Evolutionary conservation across 2,329 filamentous ascomycete species (phyloP).

Genomic region (Neopestalotiopsis sp.): DNA sequence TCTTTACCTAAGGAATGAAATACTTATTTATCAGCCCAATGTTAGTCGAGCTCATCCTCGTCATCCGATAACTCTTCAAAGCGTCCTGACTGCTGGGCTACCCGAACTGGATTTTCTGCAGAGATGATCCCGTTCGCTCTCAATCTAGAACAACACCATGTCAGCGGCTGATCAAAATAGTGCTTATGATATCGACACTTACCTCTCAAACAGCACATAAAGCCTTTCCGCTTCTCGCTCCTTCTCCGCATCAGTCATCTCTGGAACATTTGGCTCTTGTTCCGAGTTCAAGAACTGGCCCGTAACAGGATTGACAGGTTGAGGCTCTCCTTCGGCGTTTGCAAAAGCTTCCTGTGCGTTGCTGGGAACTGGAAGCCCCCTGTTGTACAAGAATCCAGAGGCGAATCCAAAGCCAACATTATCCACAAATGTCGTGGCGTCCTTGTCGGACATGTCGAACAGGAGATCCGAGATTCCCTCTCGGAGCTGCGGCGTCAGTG

Average conservation of each 20-base stretch:
- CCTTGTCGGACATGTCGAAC: conserved; percentile 84
- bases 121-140: conserved; percentile 61
- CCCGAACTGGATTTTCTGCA: conserved; percentile 71
- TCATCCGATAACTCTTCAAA: conserved; percentile 63
- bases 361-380: conserved; percentile 78
- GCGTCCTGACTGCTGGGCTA: conserved; percentile 65
- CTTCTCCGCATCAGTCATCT: conserved; percentile 92
- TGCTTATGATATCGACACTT: conserved; percentile 28
- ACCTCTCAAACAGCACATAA: conserved; percentile 91
- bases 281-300: conserved; percentile 80
- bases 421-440: conserved; percentile 79
- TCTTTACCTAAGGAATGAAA: too few species aligned
- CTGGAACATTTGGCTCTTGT: conserved; percentile 59
- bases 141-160: conserved; percentile 25
- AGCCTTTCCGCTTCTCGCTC: conserved; percentile 87
- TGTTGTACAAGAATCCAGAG: conserved; percentile 84
- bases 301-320: conserved; percentile 79
- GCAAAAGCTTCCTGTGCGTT: conserved; percentile 61
- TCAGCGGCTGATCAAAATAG: neutral
- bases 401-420: conserved; percentile 97
- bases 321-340: conserved; percentile 34
- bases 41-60: conserved; percentile 32
- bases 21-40: neutral
- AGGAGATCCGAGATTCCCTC: conserved; percentile 78
- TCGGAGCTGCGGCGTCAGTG: conserved; percentile 72